Percentiles rank a stretch among this genome's conserved stretches.
These are phyloP conservation scores for Crithidia bombi DNA, from an alignment of 208 protist genomes.

Conservation along the genomic window DNA sequence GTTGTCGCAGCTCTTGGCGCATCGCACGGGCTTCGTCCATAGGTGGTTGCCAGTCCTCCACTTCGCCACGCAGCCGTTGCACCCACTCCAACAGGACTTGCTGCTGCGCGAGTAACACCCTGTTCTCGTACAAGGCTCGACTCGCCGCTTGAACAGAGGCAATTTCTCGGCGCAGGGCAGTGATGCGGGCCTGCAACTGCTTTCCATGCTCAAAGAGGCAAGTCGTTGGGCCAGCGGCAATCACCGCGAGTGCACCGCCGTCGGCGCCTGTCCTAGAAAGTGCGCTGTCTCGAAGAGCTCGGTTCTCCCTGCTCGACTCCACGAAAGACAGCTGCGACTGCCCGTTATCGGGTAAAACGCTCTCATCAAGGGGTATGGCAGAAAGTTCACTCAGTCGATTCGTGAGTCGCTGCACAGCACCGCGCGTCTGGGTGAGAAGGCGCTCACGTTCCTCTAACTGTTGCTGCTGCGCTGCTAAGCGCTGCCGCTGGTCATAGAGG, in stretches of 20 bases:
- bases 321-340: not conserved
- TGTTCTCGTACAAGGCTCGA: conserved; percentile 13
- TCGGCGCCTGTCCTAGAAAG: not conserved
- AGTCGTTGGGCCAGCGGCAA: not conserved
- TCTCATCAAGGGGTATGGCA: not conserved
- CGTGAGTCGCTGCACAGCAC: conserved; percentile 23
- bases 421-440: conserved; percentile 2
- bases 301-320: not conserved
- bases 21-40: conserved; percentile 4
- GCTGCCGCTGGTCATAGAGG: conserved; percentile 8
- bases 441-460: conserved; percentile 14
- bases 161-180: conserved; percentile 5
- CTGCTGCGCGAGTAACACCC: not conserved
- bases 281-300: not conserved
- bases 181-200: not conserved
- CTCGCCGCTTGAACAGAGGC: not conserved
- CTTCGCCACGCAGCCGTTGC: conserved; percentile 2
- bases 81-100: not conserved
- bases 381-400: conserved; percentile 4
- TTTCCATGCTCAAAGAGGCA: not conserved
- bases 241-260: not conserved
- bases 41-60: conserved; percentile 9
- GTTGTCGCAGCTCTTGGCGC: not conserved
- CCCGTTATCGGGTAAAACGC: no score
- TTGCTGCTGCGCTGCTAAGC: conserved; percentile 1